Percentiles rank a stretch among this genome's conserved stretches.
Conservation (phyloP, 2,329 filamentous ascomycete species). For the Spiromastix sp. region DNA sequence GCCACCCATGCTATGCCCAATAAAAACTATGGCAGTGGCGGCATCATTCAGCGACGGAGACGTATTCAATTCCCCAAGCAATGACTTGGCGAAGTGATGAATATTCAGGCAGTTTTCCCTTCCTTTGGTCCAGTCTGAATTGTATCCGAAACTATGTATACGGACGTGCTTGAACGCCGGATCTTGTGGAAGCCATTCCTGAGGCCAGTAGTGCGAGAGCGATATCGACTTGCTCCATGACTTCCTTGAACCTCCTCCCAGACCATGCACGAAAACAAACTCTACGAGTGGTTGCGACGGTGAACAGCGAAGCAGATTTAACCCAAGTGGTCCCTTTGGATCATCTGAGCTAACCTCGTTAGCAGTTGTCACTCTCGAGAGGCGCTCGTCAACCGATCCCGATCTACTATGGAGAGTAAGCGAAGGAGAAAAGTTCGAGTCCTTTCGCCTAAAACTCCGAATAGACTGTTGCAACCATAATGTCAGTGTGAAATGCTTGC, state of each 20-base stretch:
- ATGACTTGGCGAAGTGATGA: neutral
- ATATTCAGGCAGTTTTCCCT: slow-evolving; percentile 3
- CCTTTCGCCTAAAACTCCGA: neutral
- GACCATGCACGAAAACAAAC: slow-evolving; percentile 33
- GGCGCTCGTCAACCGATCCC: neutral
- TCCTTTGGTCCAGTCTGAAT: slow-evolving; percentile 17
- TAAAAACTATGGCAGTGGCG: slow-evolving; percentile 8
- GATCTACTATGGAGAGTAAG: neutral
- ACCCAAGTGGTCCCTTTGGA: slow-evolving; percentile 10
- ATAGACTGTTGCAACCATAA: too few relatives aligned
- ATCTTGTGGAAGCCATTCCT: slow-evolving; percentile 24
- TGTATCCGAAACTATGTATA: slow-evolving; percentile 29
- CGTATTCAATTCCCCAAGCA: neutral
- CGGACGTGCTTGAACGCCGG: slow-evolving; percentile 21
- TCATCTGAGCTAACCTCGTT: neutral
- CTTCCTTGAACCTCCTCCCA: slow-evolving; percentile 27
- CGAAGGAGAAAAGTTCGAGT: neutral
- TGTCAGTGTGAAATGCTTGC: too few relatives aligned
- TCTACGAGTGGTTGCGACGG: slow-evolving; percentile 13
- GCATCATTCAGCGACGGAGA: neutral
- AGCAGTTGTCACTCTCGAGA: neutral
- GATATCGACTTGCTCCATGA: slow-evolving; percentile 26
- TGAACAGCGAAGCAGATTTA: slow-evolving; percentile 11
- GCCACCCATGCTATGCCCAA: slow-evolving; percentile 12
- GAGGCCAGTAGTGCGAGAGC: slow-evolving; percentile 26